These are phyloP conservation scores for Reticulascus tulasneorum DNA, from an alignment of 2,329 filamentous ascomycete genomes.

Conservation along the genomic window DNA sequence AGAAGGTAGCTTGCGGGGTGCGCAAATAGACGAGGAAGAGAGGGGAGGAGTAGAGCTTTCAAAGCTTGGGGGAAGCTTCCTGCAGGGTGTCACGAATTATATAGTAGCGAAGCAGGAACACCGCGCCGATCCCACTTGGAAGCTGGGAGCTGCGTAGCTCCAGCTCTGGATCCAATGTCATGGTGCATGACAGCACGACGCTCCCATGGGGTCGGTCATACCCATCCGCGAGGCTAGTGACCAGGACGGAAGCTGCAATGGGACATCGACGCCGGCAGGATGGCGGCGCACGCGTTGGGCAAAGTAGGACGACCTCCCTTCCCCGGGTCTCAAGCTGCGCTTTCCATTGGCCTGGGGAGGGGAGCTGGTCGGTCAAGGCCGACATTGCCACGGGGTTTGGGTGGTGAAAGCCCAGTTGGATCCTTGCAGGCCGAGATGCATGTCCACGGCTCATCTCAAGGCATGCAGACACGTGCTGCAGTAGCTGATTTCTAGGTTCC, in stretches of 20 bases:
- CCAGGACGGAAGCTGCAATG: not conserved
- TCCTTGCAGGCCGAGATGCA: slow-evolving; percentile 4
- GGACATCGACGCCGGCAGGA: slow-evolving; percentile 4
- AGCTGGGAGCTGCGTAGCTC: not conserved
- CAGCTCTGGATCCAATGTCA: slow-evolving; percentile 2
- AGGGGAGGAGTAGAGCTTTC: not conserved
- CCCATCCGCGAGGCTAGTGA: slow-evolving; percentile 4
- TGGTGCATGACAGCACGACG: slow-evolving; percentile 5
- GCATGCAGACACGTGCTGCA: slow-evolving; percentile 9
- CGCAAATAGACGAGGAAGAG: not conserved
- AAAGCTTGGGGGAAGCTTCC: slow-evolving; percentile 4
- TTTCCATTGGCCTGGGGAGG: slow-evolving; percentile 5
- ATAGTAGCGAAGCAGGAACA: slow-evolving; percentile 6
- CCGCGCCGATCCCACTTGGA: slow-evolving; percentile 4
- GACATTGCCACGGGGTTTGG: slow-evolving; percentile 10
- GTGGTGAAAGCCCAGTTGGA: slow-evolving; percentile 5
- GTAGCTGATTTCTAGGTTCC: slow-evolving; percentile 4
- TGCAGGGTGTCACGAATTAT: slow-evolving; percentile 9
- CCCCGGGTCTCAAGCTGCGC: not conserved
- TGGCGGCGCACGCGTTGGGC: slow-evolving; percentile 6
- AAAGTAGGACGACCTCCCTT: slow-evolving; percentile 8
- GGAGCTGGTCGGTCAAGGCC: slow-evolving; percentile 5
- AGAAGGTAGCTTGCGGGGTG: slow-evolving; percentile 6
- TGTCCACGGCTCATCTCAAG: slow-evolving; percentile 11
- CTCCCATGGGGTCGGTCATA: slow-evolving; percentile 8